These are phyloP conservation scores for Neopestalotiopsis clavispora DNA, from an alignment of 2,329 filamentous ascomycete genomes.

Conservation along the genomic window DNA sequence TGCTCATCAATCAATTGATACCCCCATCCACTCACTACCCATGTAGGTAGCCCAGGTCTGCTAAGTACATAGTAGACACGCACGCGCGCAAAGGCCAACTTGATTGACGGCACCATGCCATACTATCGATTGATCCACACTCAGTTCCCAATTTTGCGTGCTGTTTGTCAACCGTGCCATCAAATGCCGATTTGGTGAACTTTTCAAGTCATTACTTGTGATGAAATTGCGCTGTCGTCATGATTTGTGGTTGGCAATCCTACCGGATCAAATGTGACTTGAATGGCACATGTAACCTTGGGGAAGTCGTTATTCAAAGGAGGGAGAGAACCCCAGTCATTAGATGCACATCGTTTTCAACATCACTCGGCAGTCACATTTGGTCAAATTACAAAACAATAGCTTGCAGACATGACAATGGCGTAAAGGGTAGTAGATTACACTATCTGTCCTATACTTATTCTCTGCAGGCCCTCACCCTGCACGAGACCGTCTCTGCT, in stretches of 20 bases:
- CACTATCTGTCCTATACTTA: neutral
- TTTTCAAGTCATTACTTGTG: neutral
- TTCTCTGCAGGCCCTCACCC: neutral
- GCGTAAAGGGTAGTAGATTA: neutral
- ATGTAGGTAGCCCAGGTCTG: neutral
- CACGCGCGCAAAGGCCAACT: neutral
- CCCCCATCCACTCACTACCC: no score
- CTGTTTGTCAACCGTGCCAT: no score
- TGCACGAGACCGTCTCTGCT: neutral
- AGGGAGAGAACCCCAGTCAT: neutral
- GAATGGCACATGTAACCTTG: neutral
- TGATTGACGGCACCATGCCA: neutral
- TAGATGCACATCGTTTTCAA: neutral
- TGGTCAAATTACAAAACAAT: neutral
- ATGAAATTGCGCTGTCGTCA: neutral
- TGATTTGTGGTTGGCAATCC: neutral
- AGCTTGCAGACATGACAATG: neutral
- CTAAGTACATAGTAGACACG: neutral
- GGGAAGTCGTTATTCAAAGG: no score
- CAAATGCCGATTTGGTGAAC: no score
- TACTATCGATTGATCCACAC: conserved; percentile 2
- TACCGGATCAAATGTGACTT: neutral
- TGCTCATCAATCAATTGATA: neutral
- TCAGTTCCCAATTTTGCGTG: neutral
- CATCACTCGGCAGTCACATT: neutral